Evolutionary conservation across 441 rosid genomes (phyloP).

Genomic region (Aquilaria agallochum): DNA sequence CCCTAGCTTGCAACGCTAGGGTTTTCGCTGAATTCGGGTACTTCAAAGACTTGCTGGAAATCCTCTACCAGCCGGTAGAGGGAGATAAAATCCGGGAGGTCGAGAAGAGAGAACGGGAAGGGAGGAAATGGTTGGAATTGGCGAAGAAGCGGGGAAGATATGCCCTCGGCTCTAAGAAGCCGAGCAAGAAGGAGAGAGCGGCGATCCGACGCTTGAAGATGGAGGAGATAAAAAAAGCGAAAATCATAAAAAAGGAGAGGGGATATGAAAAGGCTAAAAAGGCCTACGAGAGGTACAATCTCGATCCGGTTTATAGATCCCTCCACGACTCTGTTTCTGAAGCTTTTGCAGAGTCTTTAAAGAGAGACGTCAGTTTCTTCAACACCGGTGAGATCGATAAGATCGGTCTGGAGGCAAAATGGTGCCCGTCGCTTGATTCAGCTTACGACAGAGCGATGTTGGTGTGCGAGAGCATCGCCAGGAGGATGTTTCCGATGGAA

Average conservation of each 20-base stretch:
- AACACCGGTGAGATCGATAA: slow-evolving; percentile 23
- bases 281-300: slow-evolving; percentile 30
- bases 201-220: neutral
- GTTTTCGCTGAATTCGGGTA: slow-evolving; percentile 10
- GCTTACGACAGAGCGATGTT: slow-evolving; percentile 35
- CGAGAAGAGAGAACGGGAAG: slow-evolving; percentile 1
- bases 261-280: slow-evolving; percentile 29
- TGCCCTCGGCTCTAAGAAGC: neutral
- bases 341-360: slow-evolving; percentile 34
- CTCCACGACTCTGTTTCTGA: slow-evolving; percentile 23
- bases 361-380: slow-evolving; percentile 28
- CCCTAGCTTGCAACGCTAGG: slow-evolving; percentile 9
- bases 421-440: slow-evolving; percentile 49
- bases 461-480: slow-evolving; percentile 44
- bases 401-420: slow-evolving; percentile 43
- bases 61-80: slow-evolving; percentile 8
- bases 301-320: slow-evolving; percentile 30
- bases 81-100: neutral
- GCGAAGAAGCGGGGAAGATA: neutral
- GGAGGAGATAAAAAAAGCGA: slow-evolving; percentile 16
- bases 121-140: neutral
- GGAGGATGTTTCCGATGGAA: slow-evolving; percentile 32
- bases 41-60: slow-evolving; percentile 13
- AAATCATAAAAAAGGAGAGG: slow-evolving; percentile 28
- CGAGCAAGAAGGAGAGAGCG: neutral